A percentile compares a stretch with the other conserved stretches of the same genome.
phyloP scores from a whole-genome alignment of 1,284 basidiomycete species.

The Exobasidium cylindrosporum region DNA sequence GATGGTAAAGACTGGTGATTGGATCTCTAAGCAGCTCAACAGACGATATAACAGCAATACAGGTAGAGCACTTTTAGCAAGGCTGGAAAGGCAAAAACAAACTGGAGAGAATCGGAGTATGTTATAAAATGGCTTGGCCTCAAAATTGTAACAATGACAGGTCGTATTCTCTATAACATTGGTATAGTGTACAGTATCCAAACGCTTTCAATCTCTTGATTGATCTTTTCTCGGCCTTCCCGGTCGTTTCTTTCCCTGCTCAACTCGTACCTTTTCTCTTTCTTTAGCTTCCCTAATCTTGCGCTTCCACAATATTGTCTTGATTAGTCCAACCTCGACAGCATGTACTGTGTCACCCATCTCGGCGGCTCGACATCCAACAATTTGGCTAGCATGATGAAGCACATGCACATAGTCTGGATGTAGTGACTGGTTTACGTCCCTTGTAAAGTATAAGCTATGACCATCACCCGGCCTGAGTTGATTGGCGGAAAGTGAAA shows the following conservation, averaged over 20 bases:
- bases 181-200: no score
- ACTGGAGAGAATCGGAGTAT: not conserved
- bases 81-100: constrained; percentile 8
- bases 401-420: not conserved
- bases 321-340: not conserved
- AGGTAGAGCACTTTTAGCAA: constrained; percentile 35
- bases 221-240: not conserved
- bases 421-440: not conserved
- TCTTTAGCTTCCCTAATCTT: not conserved
- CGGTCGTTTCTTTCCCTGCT: not conserved
- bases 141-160: no score
- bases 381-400: not conserved
- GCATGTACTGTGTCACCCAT: not conserved
- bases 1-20: constrained; percentile 30
- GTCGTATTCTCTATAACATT: no score
- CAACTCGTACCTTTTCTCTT: not conserved
- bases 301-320: not conserved
- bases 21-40: constrained; percentile 29
- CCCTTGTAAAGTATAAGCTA: not conserved
- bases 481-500: not conserved
- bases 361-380: not conserved
- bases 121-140: not conserved
- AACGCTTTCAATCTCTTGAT: no score
- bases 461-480: constrained; percentile 5
- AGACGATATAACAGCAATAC: constrained; percentile 27